Conservation (phyloP, 148 eudicot species). For the Dianthus caryophyllus region DNA sequence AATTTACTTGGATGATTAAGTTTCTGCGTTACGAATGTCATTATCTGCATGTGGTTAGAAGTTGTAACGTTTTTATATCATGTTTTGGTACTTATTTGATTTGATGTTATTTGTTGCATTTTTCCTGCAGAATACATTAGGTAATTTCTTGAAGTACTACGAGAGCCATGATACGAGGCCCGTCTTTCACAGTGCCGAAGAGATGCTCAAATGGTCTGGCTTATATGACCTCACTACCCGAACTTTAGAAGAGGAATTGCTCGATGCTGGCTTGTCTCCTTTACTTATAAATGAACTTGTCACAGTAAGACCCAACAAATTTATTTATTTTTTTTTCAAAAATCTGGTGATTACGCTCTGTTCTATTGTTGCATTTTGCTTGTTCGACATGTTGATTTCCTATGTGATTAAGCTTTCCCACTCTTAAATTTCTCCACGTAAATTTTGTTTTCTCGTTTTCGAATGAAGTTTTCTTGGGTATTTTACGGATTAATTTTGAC, state of each 20-base stretch:
- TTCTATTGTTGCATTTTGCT: not conserved
- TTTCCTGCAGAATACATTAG: slow-evolving; percentile 41
- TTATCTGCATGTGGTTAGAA: slow-evolving; percentile 3
- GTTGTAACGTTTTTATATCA: not conserved
- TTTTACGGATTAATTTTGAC: not conserved
- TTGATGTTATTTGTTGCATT: slow-evolving; percentile 7
- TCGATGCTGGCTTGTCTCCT: slow-evolving; percentile 65
- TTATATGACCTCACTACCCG: slow-evolving; percentile 60
- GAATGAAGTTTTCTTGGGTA: not conserved
- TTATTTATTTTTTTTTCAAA: not conserved
- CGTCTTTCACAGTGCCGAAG: slow-evolving; percentile 68
- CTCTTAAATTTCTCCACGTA: not conserved
- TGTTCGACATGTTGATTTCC: not conserved
- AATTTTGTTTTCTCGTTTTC: not conserved
- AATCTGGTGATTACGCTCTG: not conserved
- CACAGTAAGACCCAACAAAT: slow-evolving; percentile 45
- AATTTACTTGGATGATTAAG: not conserved
- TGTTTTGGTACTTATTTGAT: not conserved
- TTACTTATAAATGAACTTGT: slow-evolving; percentile 75
- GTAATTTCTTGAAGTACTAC: slow-evolving; percentile 64
- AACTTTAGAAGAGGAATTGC: slow-evolving; percentile 61
- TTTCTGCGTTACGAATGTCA: not conserved
- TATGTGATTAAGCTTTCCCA: not conserved
- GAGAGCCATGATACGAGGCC: slow-evolving; percentile 59
- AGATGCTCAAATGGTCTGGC: slow-evolving; percentile 90